Conservation (phyloP, 768 basidiomycete genomes). For the Mycena chlorophos region DNA sequence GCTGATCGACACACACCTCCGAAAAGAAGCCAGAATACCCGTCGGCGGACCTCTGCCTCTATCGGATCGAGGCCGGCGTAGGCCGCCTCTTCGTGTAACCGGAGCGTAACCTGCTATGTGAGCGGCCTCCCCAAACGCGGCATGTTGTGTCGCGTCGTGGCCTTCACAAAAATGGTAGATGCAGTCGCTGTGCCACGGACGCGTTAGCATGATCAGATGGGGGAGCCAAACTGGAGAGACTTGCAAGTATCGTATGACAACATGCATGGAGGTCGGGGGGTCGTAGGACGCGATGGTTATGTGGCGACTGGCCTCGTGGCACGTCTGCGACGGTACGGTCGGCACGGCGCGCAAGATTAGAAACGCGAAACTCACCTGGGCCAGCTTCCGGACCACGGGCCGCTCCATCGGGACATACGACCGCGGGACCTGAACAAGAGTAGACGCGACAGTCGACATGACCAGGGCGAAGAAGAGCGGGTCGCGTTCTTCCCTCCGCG, state of each 20-base stretch:
- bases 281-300: slow-evolving; percentile 81
- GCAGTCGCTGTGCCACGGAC: slow-evolving; percentile 56
- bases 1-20: slow-evolving; percentile 58
- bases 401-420: slow-evolving; percentile 88
- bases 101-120: slow-evolving; percentile 79
- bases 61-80: slow-evolving; percentile 84
- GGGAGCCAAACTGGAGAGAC: slow-evolving; percentile 29
- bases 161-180: slow-evolving; percentile 89
- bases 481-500: slow-evolving; percentile 79
- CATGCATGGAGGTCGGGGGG: slow-evolving; percentile 80
- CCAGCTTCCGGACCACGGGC: slow-evolving; percentile 79
- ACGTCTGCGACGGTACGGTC: slow-evolving; percentile 45
- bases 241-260: slow-evolving; percentile 87
- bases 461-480: slow-evolving; percentile 90
- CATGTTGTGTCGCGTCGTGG: slow-evolving; percentile 83
- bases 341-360: background rate
- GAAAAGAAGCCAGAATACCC: slow-evolving; percentile 88
- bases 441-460: slow-evolving; percentile 85
- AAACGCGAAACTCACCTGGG: slow-evolving; percentile 41
- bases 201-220: slow-evolving; percentile 7
- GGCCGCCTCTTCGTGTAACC: slow-evolving; percentile 84
- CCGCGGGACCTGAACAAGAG: slow-evolving; percentile 84
- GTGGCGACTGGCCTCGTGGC: slow-evolving; percentile 80
- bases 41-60: slow-evolving; percentile 82
- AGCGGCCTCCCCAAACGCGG: slow-evolving; percentile 83